These are phyloP conservation scores for Stenogyne calaminthoides DNA, from an alignment of 305 asterid genomes.

Conservation along the genomic window DNA sequence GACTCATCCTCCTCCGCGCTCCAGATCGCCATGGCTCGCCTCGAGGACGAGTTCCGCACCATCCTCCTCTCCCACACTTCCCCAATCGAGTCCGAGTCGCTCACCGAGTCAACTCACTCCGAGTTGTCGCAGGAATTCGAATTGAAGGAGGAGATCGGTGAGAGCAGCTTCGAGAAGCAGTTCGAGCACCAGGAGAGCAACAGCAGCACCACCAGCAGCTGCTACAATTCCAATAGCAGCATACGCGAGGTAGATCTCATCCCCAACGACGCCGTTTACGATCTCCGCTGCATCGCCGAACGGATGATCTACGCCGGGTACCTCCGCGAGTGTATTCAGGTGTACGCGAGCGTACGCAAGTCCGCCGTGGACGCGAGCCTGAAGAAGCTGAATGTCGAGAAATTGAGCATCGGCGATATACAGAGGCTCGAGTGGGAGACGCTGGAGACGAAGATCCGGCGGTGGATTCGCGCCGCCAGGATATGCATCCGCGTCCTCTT, in stretches of 20 bases:
- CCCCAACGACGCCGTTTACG: slow-evolving; percentile 56
- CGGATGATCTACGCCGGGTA: slow-evolving; percentile 61
- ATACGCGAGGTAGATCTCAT: slow-evolving; percentile 72
- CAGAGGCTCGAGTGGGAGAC: slow-evolving; percentile 73
- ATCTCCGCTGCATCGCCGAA: slow-evolving; percentile 72
- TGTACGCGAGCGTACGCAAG: slow-evolving; percentile 68
- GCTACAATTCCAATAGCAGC: slow-evolving; percentile 55
- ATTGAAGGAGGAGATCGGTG: slow-evolving; percentile 39
- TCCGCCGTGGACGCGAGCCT: slow-evolving; percentile 58
- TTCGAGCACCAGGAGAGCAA: slow-evolving; percentile 65
- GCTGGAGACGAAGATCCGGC: slow-evolving; percentile 62
- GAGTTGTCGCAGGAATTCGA: slow-evolving; percentile 47
- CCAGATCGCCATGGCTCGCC: slow-evolving; percentile 94
- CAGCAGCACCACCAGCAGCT: slow-evolving; percentile 48
- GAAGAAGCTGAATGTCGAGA: slow-evolving; percentile 54
- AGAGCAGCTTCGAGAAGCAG: slow-evolving; percentile 38
- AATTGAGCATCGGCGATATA: slow-evolving; percentile 64
- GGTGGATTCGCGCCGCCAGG: slow-evolving; percentile 69
- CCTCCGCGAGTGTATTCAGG: slow-evolving; percentile 70
- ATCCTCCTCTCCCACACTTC: slow-evolving; percentile 63
- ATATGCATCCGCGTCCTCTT: slow-evolving; percentile 57
- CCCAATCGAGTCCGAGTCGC: slow-evolving; percentile 53
- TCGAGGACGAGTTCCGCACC: slow-evolving; percentile 87
- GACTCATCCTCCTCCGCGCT: slow-evolving; percentile 48
- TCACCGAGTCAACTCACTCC: slow-evolving; percentile 47